Percentiles rank a stretch among this genome's conserved stretches.
These are phyloP conservation scores for Piper betle DNA, from an alignment of 164 flowering plant genomes.

Conservation along the genomic window DNA sequence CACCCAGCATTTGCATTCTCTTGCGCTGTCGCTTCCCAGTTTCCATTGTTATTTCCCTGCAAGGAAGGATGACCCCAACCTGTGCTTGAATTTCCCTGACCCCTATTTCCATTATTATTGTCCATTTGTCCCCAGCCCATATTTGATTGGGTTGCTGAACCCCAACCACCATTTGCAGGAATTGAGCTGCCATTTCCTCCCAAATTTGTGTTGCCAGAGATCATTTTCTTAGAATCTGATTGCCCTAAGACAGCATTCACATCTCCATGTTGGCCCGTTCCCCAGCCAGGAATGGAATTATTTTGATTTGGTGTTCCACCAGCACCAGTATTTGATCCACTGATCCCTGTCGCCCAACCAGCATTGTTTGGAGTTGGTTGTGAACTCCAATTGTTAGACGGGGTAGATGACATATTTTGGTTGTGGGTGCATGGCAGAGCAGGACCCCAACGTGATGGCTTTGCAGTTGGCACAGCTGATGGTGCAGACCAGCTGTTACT, in stretches of 20 bases:
- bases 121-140: neutral
- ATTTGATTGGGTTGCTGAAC: constrained; percentile 6
- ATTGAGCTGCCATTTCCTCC: constrained; percentile 17
- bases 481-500: neutral
- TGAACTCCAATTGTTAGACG: constrained; percentile 6
- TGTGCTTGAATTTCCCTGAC: constrained; percentile 2
- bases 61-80: neutral
- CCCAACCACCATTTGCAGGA: constrained; percentile 19
- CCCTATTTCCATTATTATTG: neutral
- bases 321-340: constrained; percentile 1
- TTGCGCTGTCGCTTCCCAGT: constrained; percentile 29
- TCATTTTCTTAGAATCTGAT: constrained; percentile 28
- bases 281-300: constrained; percentile 4
- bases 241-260: constrained; percentile 24
- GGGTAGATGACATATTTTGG: constrained; percentile 5
- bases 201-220: constrained; percentile 22
- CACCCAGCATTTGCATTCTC: constrained; percentile 7
- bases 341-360: constrained; percentile 3
- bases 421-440: constrained; percentile 1
- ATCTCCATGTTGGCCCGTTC: constrained; percentile 11
- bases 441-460: constrained; percentile 8
- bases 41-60: constrained; percentile 15
- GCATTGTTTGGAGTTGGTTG: neutral
- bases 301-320: neutral
- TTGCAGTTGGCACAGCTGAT: neutral